Conservation (phyloP, 148 eudicot species). For the Vaccinium myrtillus region DNA sequence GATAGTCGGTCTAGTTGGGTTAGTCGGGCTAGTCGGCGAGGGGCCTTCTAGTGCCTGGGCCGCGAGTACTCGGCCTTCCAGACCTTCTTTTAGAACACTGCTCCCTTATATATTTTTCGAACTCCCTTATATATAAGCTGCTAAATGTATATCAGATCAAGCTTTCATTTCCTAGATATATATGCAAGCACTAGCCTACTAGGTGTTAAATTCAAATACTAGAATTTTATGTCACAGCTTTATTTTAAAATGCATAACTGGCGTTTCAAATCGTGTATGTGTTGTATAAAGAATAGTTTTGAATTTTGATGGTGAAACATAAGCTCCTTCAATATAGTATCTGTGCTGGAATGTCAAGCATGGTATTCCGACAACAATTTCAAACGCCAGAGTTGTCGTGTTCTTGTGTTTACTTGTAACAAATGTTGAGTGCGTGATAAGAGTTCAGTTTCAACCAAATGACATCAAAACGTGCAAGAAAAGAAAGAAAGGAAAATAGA, state of each 20-base stretch:
- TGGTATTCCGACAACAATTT: neutral
- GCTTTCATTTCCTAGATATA: neutral
- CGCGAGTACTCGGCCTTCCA: too few relatives aligned
- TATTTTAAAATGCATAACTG: neutral
- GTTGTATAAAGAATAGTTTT: neutral
- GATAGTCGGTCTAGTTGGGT: too few relatives aligned
- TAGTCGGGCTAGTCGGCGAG: too few relatives aligned
- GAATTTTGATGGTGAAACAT: neutral
- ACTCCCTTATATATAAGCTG: neutral
- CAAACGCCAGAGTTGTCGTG: neutral
- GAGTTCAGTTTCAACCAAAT: neutral
- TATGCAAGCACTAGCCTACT: neutral
- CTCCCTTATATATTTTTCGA: neutral
- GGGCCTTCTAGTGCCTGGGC: too few relatives aligned
- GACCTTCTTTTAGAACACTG: too few relatives aligned
- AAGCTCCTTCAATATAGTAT: neutral
- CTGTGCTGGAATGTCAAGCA: neutral
- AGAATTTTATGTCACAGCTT: neutral
- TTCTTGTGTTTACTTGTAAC: neutral
- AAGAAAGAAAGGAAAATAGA: neutral
- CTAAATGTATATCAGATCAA: neutral
- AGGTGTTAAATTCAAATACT: neutral
- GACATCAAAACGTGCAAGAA: neutral
- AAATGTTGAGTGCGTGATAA: neutral
- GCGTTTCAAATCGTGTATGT: neutral